phyloP scores from a whole-genome alignment of 768 basidiomycete genomes.

The Auricularia sp. region DNA sequence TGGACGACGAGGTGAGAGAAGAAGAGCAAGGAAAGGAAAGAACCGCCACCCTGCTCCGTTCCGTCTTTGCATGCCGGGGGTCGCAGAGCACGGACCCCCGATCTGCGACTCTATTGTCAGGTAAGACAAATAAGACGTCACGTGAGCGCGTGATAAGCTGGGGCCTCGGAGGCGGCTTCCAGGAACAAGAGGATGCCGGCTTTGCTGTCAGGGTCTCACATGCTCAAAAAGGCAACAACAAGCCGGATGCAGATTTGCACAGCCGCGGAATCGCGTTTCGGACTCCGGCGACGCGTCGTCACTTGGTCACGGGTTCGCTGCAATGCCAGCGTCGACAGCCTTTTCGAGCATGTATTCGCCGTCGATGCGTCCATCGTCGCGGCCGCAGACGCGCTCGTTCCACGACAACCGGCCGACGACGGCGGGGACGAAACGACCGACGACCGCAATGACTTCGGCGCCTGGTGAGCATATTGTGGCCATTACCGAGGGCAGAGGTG shows the following conservation, averaged over 20 bases:
- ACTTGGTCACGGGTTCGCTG: not conserved
- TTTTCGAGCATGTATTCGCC: not conserved
- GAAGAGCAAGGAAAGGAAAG: not conserved
- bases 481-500: conserved; percentile 8
- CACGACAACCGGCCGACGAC: not conserved
- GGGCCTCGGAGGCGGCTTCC: not conserved
- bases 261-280: not conserved
- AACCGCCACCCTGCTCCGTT: not conserved
- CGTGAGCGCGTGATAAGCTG: not conserved
- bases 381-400: not conserved
- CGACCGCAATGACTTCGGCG: not conserved
- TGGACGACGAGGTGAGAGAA: not conserved
- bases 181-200: not conserved
- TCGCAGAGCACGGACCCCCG: not conserved
- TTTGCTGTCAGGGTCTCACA: not conserved
- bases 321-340: not conserved
- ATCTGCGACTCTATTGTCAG: not conserved
- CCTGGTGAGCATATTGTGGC: conserved; percentile 1
- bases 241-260: not conserved
- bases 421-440: not conserved
- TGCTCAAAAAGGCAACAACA: too few species aligned
- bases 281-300: not conserved
- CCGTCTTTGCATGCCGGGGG: not conserved
- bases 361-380: not conserved
- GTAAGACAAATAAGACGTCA: not conserved